Conservation (phyloP, 768 basidiomycete genomes). For the Xerocomus potaroensis region DNA sequence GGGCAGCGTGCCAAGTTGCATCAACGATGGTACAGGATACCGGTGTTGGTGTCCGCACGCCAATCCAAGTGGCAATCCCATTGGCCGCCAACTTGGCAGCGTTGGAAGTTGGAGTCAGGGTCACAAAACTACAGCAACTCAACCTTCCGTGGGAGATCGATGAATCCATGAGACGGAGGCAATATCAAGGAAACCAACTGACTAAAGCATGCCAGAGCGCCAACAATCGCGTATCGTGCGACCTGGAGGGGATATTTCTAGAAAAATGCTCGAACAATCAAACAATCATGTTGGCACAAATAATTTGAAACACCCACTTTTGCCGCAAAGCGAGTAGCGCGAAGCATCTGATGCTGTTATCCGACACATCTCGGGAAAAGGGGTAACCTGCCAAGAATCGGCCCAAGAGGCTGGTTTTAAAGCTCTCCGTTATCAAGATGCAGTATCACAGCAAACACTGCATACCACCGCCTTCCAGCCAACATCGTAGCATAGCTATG, state of each 20-base stretch:
- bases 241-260: neutral
- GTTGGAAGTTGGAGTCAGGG: neutral
- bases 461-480: constrained; percentile 8
- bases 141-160: constrained; percentile 12
- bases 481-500: constrained; percentile 2
- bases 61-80: neutral
- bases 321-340: neutral
- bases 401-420: neutral
- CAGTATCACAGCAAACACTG: constrained; percentile 17
- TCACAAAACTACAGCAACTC: neutral
- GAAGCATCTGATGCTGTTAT: too few species aligned
- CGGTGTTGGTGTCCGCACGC: neutral
- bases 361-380: neutral
- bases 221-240: neutral
- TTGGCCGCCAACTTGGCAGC: constrained; percentile 2
- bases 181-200: too few species aligned
- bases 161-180: neutral
- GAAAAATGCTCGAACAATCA: neutral
- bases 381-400: neutral
- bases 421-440: neutral
- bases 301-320: neutral
- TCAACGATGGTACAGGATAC: neutral
- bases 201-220: too few species aligned
- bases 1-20: constrained; percentile 10
- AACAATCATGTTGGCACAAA: neutral